Percentiles rank a stretch among this genome's conserved stretches.
These are phyloP conservation scores for Mycena rosella DNA, from an alignment of 768 basidiomycete species.

Conservation along the genomic window DNA sequence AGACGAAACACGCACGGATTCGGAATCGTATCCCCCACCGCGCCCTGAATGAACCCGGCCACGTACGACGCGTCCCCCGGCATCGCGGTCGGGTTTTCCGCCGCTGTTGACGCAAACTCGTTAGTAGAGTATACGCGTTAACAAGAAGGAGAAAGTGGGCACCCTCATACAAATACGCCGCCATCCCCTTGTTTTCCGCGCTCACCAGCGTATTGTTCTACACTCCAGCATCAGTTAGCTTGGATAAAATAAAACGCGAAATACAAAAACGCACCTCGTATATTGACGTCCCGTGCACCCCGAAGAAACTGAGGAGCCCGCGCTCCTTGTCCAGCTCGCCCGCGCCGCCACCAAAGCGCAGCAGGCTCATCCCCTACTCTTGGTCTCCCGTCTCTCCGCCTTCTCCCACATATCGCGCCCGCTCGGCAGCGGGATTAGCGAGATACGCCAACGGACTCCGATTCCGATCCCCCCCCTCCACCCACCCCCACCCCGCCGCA, in stretches of 20 bases:
- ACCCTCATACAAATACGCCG: constrained; percentile 84
- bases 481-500: constrained; percentile 75
- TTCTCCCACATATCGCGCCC: constrained; percentile 64
- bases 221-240: background rate
- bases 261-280: constrained; percentile 64
- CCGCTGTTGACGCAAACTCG: constrained; percentile 52
- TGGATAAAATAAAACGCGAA: no score
- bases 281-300: constrained; percentile 86
- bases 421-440: constrained; percentile 79
- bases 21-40: constrained; percentile 84
- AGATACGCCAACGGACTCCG: constrained; percentile 82
- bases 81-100: constrained; percentile 70
- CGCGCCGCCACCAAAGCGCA: constrained; percentile 77
- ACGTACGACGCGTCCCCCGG: constrained; percentile 81
- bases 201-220: constrained; percentile 89
- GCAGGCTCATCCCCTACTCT: constrained; percentile 79
- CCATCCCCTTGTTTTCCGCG: constrained; percentile 89
- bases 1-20: constrained; percentile 69
- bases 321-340: constrained; percentile 43
- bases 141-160: background rate
- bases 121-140: no score
- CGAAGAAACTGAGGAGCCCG: constrained; percentile 80
- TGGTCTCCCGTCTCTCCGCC: constrained; percentile 74
- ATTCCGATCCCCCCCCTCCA: constrained; percentile 78
- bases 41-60: constrained; percentile 85